A percentile compares a stretch with the other conserved stretches of the same genome.
These are phyloP conservation scores for Castanea crenata DNA, from an alignment of 306 rosid species.

Conservation along the genomic window DNA sequence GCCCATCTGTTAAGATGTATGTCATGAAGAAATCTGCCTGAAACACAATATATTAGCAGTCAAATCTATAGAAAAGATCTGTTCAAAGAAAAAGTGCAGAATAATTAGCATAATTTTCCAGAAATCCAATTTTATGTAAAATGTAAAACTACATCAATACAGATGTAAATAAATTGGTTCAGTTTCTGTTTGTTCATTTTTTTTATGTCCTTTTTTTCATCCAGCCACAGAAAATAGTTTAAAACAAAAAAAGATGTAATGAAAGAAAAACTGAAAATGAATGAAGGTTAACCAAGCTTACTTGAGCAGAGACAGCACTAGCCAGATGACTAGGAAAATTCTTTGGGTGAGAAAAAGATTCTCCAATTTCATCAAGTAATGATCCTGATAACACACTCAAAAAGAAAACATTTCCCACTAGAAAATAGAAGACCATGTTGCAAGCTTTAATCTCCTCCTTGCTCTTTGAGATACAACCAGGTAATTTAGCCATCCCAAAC, in stretches of 20 bases:
- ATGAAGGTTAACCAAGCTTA: conserved; percentile 34
- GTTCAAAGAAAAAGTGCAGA: neutral
- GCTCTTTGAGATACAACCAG: conserved; percentile 81
- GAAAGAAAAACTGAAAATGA: neutral
- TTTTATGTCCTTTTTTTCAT: neutral
- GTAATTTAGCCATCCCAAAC: conserved; percentile 78
- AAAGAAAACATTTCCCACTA: conserved; percentile 88
- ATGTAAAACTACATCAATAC: neutral
- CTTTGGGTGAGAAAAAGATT: conserved; percentile 62
- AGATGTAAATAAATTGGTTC: neutral
- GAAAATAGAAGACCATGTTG: conserved; percentile 92
- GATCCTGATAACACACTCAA: conserved; percentile 87
- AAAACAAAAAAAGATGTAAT: neutral
- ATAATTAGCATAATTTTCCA: neutral
- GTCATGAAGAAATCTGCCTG: conserved; percentile 98
- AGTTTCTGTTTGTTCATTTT: neutral
- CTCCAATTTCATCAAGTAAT: conserved; percentile 74
- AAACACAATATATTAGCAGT: conserved; percentile 16
- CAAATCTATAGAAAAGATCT: neutral
- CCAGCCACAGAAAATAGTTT: neutral
- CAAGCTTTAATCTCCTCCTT: conserved; percentile 91
- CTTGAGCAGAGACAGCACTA: conserved; percentile 76
- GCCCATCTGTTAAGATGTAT: conserved; percentile 80
- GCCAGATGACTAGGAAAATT: conserved; percentile 73
- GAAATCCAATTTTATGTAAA: conserved; percentile 3